Base-by-base conservation (phyloP, 2,329 filamentous ascomycete genomes). In the Cladobotryum protrusum region DNA sequence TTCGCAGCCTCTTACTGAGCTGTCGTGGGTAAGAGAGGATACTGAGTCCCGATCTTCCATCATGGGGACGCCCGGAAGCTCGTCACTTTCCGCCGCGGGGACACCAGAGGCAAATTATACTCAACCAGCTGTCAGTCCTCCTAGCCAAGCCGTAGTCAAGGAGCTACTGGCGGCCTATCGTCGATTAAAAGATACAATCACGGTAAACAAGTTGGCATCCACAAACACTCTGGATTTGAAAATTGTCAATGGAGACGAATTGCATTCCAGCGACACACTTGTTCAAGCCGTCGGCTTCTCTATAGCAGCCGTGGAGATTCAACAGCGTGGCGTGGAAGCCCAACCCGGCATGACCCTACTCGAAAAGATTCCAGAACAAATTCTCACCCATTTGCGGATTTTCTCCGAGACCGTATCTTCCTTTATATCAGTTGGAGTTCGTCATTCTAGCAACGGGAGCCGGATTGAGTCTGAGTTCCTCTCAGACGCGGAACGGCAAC, bases 251-350 rank as follows among this genome's bases (percentile, higher is more conserved):
- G 59, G 61, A 14, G 71, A 75, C 45, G 73, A 80, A 49, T 64
- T 85, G 5, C 70, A 68, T 49, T 69, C 66, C 18, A 79, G 77
- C 50, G 83, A 87, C 58, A 77, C 78, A 1, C 67, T 90, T 11
- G 78, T 83, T 13, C 76, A 77, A 51, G 74, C 82, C 2, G 82
- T 96, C 13, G 92, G 89, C 2, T 89, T 84, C 63, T 92, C 91
- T 0, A 90, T 99, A 52, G 85, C 90, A 8, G 84, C 90, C 0
- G 83, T 88, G 4, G 93, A 99, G 69, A 96, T 97, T 56, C 85
- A 91, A 55, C 90, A 96, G 65, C 86, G 93, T 59, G 93, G 93
- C 6, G 75, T 89, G 3, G 86, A 89, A 58, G 82, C 83, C 18
- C 81, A 86, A 56, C 78, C 81, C 43, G 85, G 87, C 48, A 77